Conservation (phyloP, 1,284 basidiomycete species). For the Takashimella koratensis region DNA sequence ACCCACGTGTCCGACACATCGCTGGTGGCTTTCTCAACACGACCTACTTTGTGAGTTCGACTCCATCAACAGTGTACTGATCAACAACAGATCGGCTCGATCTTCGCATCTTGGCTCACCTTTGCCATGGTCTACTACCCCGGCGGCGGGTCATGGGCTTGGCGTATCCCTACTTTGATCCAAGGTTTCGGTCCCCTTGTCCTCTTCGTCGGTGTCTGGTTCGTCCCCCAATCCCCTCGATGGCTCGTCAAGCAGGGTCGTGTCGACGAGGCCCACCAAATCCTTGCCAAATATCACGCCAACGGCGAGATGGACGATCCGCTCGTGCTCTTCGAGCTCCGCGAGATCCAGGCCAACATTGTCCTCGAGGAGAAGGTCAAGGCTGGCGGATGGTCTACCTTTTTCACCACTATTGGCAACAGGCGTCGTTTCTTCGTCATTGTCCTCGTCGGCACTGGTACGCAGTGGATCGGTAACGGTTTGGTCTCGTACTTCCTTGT, state of each 20-base stretch:
- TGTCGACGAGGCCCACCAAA: conserved; percentile 53
- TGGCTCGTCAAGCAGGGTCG: conserved; percentile 60
- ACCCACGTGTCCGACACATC: conserved; percentile 22
- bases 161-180: conserved; percentile 61
- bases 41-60: conserved; percentile 23
- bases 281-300: conserved; percentile 64
- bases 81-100: conserved; percentile 32
- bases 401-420: conserved; percentile 44
- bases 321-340: conserved; percentile 46
- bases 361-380: conserved; percentile 36
- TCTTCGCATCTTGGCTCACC: conserved; percentile 43
- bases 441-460: conserved; percentile 56
- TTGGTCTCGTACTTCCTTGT: conserved; percentile 65
- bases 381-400: conserved; percentile 17
- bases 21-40: conserved; percentile 23
- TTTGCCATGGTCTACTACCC: conserved; percentile 36
- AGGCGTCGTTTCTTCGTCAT: conserved; percentile 53
- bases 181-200: conserved; percentile 63
- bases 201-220: conserved; percentile 58
- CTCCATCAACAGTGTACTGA: too few relatives aligned
- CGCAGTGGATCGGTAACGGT: conserved; percentile 66
- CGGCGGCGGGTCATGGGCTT: conserved; percentile 19
- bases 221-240: conserved; percentile 66
- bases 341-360: conserved; percentile 49
- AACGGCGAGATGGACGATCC: conserved; percentile 43